Percentiles rank a stretch among this genome's conserved stretches.
These are phyloP conservation scores for Scytalidium lignicola DNA, from an alignment of 2,329 filamentous ascomycete genomes.

Conservation along the genomic window DNA sequence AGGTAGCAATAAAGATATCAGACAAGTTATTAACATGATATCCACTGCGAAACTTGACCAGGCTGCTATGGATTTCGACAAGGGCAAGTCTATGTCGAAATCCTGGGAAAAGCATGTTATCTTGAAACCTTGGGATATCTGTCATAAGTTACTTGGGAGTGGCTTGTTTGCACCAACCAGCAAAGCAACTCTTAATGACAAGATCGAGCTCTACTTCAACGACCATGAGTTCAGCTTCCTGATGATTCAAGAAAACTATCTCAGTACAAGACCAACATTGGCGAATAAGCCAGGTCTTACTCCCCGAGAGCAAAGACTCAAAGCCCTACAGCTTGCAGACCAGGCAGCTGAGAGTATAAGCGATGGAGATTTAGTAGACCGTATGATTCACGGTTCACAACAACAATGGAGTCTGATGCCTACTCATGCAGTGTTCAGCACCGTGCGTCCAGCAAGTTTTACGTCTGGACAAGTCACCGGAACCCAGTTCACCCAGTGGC, in stretches of 20 bases:
- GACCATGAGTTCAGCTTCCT: slow-evolving; percentile 96
- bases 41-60: slow-evolving; percentile 89
- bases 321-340: slow-evolving; percentile 80
- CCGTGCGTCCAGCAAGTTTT: slow-evolving; percentile 85
- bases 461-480: slow-evolving; percentile 71
- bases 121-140: slow-evolving; percentile 97
- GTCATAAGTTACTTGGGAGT: slow-evolving; percentile 81
- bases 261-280: slow-evolving; percentile 71
- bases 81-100: slow-evolving; percentile 92
- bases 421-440: slow-evolving; percentile 90
- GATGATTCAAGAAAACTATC: slow-evolving; percentile 98
- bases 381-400: slow-evolving; percentile 97
- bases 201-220: slow-evolving; percentile 98
- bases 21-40: slow-evolving; percentile 98
- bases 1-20: slow-evolving; percentile 90
- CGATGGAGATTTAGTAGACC: slow-evolving; percentile 90
- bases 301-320: slow-evolving; percentile 67
- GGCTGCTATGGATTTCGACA: slow-evolving; percentile 71
- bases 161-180: slow-evolving; percentile 81
- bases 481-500: slow-evolving; percentile 81
- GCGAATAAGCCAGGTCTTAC: slow-evolving; percentile 53
- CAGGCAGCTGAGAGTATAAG: slow-evolving; percentile 93
- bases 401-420: slow-evolving; percentile 99
- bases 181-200: slow-evolving; percentile 88
- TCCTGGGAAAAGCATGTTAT: slow-evolving; percentile 98